phyloP scores from a whole-genome alignment of 2,329 filamentous ascomycete species.

The Botryosphaeria agaves region DNA sequence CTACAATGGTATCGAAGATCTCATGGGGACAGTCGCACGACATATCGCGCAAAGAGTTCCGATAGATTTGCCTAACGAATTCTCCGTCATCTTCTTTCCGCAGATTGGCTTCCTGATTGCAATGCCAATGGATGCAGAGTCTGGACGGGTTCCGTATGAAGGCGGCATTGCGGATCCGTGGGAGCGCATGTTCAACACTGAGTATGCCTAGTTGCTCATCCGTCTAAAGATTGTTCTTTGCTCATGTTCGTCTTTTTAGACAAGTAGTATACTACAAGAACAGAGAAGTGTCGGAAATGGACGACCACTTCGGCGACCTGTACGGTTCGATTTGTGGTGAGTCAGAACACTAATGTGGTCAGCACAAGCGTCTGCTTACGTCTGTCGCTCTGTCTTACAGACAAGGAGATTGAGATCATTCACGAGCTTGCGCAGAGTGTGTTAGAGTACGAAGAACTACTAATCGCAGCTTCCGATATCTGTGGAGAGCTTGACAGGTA shows the following conservation, averaged over 20 bases:
- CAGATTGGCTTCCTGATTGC: conserved; percentile 81
- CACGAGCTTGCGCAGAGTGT: conserved; percentile 57
- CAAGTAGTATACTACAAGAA: conserved; percentile 76
- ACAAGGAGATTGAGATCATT: conserved; percentile 78
- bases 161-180: conserved; percentile 46
- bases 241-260: too few species aligned
- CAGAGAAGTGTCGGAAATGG: conserved; percentile 60
- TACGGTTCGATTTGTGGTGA: conserved; percentile 68
- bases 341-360: conserved; percentile 6
- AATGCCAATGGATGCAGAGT: conserved; percentile 43
- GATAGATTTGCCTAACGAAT: conserved; percentile 25
- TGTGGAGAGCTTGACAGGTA: conserved; percentile 70
- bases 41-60: conserved; percentile 49
- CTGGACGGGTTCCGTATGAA: conserved; percentile 43
- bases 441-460: conserved; percentile 46
- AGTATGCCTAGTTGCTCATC: too few species aligned
- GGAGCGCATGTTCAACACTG: conserved; percentile 61
- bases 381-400: conserved; percentile 22
- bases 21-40: conserved; percentile 51
- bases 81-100: conserved; percentile 79
- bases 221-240: conserved; percentile 19
- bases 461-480: conserved; percentile 55
- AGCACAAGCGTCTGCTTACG: background rate
- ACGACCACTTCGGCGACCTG: conserved; percentile 66
- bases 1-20: conserved; percentile 59